Conservation (phyloP, 2,329 filamentous ascomycete genomes). For the Exophiala alcalophila region DNA sequence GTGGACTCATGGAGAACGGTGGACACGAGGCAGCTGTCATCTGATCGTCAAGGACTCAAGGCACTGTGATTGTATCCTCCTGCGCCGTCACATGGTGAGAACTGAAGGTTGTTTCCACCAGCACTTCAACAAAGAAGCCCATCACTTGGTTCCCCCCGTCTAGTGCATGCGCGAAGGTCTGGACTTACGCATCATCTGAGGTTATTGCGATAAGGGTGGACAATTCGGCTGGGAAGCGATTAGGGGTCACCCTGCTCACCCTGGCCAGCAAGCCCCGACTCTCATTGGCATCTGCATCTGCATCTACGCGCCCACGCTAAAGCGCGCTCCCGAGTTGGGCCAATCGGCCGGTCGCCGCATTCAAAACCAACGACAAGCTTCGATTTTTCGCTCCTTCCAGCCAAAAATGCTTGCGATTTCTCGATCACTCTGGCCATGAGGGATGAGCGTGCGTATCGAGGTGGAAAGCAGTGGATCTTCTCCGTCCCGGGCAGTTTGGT, state of each 20-base stretch:
- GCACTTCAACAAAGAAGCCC: not conserved
- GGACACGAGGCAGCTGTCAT: not conserved
- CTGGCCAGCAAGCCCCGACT: no score
- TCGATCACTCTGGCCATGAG: not conserved
- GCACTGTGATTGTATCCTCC: slow-evolving; percentile 2
- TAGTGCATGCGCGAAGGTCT: not conserved
- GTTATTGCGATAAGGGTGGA: no score
- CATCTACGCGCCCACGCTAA: slow-evolving; percentile 20
- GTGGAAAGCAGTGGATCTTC: no score
- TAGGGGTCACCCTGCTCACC: slow-evolving; percentile 4
- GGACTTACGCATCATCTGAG: not conserved
- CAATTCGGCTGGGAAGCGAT: no score
- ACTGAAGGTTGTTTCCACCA: not conserved
- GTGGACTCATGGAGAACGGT: slow-evolving; percentile 5
- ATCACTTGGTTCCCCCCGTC: not conserved
- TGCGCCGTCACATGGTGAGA: slow-evolving; percentile 3
- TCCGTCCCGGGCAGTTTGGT: not conserved
- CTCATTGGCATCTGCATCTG: no score
- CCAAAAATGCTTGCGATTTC: slow-evolving; percentile 7
- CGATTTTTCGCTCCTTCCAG: slow-evolving; percentile 14
- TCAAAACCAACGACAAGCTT: not conserved
- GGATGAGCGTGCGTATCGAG: no score
- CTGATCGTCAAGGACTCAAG: not conserved
- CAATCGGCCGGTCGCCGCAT: slow-evolving; percentile 7
- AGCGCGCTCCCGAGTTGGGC: not conserved